Conservation (phyloP, 2,329 filamentous ascomycete species). For the Paramyrothecium sp. region DNA sequence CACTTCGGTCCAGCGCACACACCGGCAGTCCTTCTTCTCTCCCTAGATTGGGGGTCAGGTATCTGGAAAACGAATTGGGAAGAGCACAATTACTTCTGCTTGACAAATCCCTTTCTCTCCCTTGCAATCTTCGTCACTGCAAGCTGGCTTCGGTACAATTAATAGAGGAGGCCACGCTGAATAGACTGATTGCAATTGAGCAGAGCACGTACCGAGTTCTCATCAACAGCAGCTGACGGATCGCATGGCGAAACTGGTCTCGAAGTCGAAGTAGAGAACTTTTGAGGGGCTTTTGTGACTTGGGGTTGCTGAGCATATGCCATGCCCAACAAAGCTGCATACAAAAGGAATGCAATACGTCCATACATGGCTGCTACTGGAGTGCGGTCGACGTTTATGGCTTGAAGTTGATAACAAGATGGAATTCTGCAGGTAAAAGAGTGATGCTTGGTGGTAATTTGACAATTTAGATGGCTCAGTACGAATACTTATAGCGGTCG, state of each 20-base stretch:
- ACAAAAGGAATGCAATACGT: neutral
- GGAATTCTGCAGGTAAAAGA: too few relatives aligned
- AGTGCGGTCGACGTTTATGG: too few relatives aligned
- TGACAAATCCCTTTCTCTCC: constrained; percentile 6
- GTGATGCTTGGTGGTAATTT: too few relatives aligned
- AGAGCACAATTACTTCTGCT: constrained; percentile 3
- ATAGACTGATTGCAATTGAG: neutral
- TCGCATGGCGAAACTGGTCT: neutral
- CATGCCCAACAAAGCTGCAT: neutral
- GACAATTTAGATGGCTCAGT: too few relatives aligned
- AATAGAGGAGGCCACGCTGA: neutral
- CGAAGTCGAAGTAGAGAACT: neutral
- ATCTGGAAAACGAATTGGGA: neutral
- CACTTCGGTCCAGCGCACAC: neutral
- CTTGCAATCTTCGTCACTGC: constrained; percentile 7
- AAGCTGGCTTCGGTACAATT: constrained; percentile 4
- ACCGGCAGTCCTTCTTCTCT: neutral
- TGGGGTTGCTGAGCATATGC: neutral
- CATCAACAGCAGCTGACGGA: neutral
- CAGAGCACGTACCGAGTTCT: neutral
- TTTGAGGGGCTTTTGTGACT: neutral
- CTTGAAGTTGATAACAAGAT: too few relatives aligned
- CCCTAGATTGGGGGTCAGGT: neutral
- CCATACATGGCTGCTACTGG: neutral
- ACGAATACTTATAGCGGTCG: too few relatives aligned